Evolutionary conservation across 192 early-diverging fungal genomes (phyloP).

Genomic region (Coemansia sp.): DNA sequence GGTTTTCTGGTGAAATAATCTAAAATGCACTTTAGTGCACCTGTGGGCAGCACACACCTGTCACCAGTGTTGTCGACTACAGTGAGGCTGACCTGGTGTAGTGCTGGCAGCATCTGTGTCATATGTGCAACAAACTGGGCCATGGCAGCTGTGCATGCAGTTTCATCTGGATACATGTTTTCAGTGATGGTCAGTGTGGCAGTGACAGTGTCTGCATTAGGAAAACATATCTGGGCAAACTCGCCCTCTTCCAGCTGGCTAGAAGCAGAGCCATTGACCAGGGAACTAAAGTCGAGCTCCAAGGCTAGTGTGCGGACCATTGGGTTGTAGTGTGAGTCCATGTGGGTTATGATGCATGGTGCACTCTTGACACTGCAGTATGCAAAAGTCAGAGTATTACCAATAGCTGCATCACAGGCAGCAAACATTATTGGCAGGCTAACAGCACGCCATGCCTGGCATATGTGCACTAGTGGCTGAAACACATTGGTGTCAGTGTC

Average conservation of each 20-base stretch:
- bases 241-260: neutral
- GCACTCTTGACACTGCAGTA: neutral
- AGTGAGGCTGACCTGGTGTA: too few species aligned
- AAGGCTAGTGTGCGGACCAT: neutral
- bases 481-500: neutral
- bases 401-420: neutral
- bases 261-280: neutral
- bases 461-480: neutral
- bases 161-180: too few species aligned
- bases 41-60: neutral
- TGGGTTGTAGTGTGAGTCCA: neutral
- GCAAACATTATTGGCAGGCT: conserved; percentile 1
- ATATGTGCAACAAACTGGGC: too few species aligned
- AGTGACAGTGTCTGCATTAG: neutral
- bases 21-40: neutral
- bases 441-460: neutral
- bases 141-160: too few species aligned
- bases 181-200: too few species aligned
- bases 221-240: neutral
- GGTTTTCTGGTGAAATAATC: neutral
- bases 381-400: neutral
- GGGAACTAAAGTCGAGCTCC: neutral
- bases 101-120: too few species aligned
- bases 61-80: neutral
- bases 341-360: neutral